A percentile compares a stretch with the other conserved stretches of the same genome.
phyloP scores from a whole-genome alignment of 345 rosid genomes.

The Rhodomyrtus tomentosa region DNA sequence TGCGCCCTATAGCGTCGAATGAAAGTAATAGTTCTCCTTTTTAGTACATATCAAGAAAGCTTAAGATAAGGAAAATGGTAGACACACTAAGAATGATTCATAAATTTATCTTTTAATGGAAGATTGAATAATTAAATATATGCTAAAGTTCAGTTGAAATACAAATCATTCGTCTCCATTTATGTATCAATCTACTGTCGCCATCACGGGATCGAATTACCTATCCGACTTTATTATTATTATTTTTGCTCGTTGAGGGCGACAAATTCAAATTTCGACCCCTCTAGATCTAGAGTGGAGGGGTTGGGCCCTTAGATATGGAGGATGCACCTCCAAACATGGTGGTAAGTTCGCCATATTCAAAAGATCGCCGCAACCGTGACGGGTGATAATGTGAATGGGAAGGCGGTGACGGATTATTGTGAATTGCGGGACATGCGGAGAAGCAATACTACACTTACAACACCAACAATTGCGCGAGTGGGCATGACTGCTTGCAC shows the following conservation, averaged over 20 bases:
- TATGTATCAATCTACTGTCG: not conserved
- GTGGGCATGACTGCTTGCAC: conserved; percentile 9
- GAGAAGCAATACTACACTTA: conserved; percentile 14
- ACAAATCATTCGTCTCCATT: not conserved
- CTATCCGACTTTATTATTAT: not conserved
- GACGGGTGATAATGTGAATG: too few species aligned
- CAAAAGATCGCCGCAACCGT: not conserved
- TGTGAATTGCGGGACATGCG: too few species aligned
- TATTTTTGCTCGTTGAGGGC: too few species aligned
- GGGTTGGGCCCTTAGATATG: not conserved
- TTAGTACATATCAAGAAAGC: not conserved
- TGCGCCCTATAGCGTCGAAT: not conserved
- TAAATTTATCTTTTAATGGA: not conserved
- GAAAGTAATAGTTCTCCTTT: not conserved
- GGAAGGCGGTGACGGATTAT: too few species aligned
- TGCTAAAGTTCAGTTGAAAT: not conserved
- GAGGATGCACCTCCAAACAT: not conserved
- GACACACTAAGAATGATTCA: not conserved
- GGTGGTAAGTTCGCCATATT: not conserved
- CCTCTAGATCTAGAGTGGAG: not conserved
- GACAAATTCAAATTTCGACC: not conserved
- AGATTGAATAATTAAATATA: not conserved
- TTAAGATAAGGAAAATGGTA: not conserved
- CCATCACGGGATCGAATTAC: not conserved
- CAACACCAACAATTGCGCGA: not conserved